phyloP scores from a whole-genome alignment of 1,284 basidiomycete species.

The Cystobasidiaceae sp. region DNA sequence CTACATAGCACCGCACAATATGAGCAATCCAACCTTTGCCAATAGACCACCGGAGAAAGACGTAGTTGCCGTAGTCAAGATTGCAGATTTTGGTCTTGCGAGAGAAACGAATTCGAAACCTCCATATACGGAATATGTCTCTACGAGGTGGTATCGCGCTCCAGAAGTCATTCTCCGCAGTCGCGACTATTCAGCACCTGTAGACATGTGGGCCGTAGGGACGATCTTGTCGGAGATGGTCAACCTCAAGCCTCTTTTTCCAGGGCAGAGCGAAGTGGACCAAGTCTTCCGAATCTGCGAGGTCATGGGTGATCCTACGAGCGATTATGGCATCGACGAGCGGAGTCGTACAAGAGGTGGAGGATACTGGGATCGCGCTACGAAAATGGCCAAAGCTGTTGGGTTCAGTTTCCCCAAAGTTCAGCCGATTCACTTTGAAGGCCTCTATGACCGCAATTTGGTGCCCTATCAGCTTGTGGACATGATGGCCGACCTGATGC shows the following conservation, averaged over 20 bases:
- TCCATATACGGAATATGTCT: constrained; percentile 98
- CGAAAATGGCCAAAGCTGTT: constrained; percentile 75
- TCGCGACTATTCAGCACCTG: constrained; percentile 87
- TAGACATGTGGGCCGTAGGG: constrained; percentile 99
- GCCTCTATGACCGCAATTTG: constrained; percentile 65
- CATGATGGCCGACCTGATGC: constrained; percentile 87
- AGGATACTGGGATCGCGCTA: constrained; percentile 76
- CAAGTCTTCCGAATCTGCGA: constrained; percentile 87
- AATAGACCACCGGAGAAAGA: constrained; percentile 64
- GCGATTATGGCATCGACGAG: constrained; percentile 72
- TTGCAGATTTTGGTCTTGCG: constrained; percentile 97
- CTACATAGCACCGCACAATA: constrained; percentile 36
- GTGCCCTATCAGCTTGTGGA: constrained; percentile 78
- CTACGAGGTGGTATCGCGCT: constrained; percentile 97
- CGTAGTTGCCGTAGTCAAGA: constrained; percentile 93
- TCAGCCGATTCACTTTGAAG: constrained; percentile 67
- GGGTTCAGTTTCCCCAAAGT: constrained; percentile 90
- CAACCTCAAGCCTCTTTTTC: constrained; percentile 92
- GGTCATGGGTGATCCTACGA: constrained; percentile 80
- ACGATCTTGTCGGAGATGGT: constrained; percentile 96
- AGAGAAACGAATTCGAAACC: constrained; percentile 81
- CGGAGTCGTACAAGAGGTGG: constrained; percentile 71
- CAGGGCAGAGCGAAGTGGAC: constrained; percentile 92
- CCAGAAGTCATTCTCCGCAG: constrained; percentile 92
- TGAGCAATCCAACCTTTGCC: constrained; percentile 29